phyloP scores from a whole-genome alignment of 805 yeast genomes.

The Candida maris region DNA sequence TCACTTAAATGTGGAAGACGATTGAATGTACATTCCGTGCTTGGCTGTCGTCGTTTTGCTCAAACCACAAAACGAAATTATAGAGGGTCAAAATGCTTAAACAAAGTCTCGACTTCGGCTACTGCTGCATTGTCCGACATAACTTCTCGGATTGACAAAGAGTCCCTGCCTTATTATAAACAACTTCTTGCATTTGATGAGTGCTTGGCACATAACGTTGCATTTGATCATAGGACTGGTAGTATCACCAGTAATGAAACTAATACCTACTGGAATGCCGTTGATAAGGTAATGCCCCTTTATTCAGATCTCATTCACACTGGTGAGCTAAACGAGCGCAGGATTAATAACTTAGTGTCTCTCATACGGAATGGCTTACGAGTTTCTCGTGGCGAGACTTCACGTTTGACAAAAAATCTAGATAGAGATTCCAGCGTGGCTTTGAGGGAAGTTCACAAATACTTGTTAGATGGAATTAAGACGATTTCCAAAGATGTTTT shows the following conservation, averaged over 20 bases:
- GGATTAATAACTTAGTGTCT: constrained; percentile 46
- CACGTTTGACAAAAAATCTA: constrained; percentile 51
- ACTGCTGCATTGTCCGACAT: constrained; percentile 12
- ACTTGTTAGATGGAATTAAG: constrained; percentile 41
- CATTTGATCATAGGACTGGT: constrained; percentile 32
- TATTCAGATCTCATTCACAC: constrained; percentile 44
- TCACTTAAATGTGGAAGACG: no score
- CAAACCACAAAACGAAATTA: no score
- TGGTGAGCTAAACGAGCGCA: constrained; percentile 42
- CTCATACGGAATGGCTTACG: constrained; percentile 53
- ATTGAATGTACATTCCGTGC: no score
- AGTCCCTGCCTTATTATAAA: constrained; percentile 46
- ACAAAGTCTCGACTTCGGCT: no score
- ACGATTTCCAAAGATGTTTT: constrained; percentile 47
- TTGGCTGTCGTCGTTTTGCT: no score
- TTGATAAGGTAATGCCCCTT: constrained; percentile 45
- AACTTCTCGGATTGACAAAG: constrained; percentile 21
- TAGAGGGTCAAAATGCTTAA: no score
- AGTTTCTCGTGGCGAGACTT: constrained; percentile 49
- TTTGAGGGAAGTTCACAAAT: constrained; percentile 44
- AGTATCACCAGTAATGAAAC: constrained; percentile 30
- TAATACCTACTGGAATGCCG: constrained; percentile 49
- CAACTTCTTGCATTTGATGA: constrained; percentile 53
- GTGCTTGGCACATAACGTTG: constrained; percentile 33
- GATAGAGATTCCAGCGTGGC: constrained; percentile 53